Percentiles rank a stretch among this genome's conserved stretches.
Conservation (phyloP, 352 stramenopile genomes). For the Aphanomyces stellatus region DNA sequence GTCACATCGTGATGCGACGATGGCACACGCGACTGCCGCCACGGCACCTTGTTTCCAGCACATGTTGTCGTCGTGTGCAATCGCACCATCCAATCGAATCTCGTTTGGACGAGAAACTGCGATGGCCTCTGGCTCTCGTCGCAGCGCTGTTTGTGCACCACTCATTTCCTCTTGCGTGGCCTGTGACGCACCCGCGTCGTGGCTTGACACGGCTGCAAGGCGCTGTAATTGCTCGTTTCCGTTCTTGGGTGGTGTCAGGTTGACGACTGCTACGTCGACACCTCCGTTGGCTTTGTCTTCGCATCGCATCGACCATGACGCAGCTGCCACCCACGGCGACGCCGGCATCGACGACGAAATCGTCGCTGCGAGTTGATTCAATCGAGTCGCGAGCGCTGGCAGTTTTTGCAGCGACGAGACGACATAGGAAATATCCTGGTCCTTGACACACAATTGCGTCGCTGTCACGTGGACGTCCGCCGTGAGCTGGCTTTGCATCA, state of each 20-base stretch:
- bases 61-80: no score
- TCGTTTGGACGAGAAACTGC: no score
- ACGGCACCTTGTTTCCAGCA: no score
- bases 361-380: not conserved
- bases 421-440: not conserved
- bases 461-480: not conserved
- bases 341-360: not conserved
- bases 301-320: no score
- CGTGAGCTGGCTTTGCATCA: not conserved
- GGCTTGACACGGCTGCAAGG: not conserved
- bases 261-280: no score
- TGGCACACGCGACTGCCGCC: no score
- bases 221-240: no score
- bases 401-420: not conserved
- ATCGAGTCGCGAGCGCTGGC: not conserved
- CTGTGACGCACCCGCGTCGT: not conserved
- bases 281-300: no score
- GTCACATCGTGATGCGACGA: no score
- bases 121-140: not conserved
- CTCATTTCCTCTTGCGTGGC: not conserved
- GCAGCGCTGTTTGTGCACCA: not conserved
- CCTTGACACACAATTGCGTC: not conserved
- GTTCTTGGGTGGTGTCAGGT: no score
- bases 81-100: no score
- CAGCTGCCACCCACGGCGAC: no score